Evolutionary conservation across 805 yeast genomes (phyloP), one percentile per base, ranked within the genome.

Genomic region (Lachancea sp.): DNA sequence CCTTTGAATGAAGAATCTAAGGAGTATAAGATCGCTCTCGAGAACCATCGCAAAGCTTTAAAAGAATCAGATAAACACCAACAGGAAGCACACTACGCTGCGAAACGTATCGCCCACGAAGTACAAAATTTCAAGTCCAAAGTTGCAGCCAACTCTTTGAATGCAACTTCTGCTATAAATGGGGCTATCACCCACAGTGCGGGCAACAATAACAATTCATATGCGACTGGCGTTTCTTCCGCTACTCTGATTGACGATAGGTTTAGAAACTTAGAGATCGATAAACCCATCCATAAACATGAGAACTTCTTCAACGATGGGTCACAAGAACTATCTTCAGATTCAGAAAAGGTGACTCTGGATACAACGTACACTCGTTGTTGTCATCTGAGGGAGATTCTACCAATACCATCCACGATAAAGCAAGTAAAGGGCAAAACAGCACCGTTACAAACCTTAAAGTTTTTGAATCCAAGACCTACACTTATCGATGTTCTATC

Each of bases 341-440:
- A 51, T 3, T 51, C 46, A 1, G 48, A 48, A 11, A 60, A 61
- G 33, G 34, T 58, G 12, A 61, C 65, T 2, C 46, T 70, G 39
- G 96, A 86, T 51, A 72, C 78, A 34, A 70, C 90, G 54, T 89
- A 89, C 62, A 85, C 96, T 0, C 70, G 97, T 49, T 89, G 97
- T 59, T 89, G 97, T 54, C 97, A 89, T 61, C 64, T 89, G 45
- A 70, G 97, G 41, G 97, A 89, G 55, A 89, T 89, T 38, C 61
- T 89, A 44, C 97, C 97, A 1, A 87, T 89, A 40, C 92, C 95
- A 1, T 94, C 95, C 1, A 86, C 89, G 5, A 56, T 85, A 53
- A 83, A 82, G 54, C 95, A 86, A 58, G 84, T 85, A 1, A 79
- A 78, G 54, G 86, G 83, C 17, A 78, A 87, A 21, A 72, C 80